phyloP scores from a whole-genome alignment of 495 filamentous ascomycete species.

The Lepraria neglecta region DNA sequence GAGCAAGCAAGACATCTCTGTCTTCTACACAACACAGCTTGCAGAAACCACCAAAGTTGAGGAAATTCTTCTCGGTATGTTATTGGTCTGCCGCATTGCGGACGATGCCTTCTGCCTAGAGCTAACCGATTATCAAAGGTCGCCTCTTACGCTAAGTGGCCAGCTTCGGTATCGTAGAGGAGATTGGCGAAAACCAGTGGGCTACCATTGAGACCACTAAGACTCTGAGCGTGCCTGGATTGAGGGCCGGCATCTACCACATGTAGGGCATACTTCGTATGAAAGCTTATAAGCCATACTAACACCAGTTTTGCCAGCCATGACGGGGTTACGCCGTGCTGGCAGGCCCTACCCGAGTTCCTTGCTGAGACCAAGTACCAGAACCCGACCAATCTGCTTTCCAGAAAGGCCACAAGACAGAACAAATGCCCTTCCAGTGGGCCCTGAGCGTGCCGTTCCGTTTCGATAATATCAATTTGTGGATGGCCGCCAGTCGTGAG shows the following conservation, averaged over 20 bases:
- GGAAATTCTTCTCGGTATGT: constrained; percentile 1
- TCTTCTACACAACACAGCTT: background rate
- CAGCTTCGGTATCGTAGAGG: constrained; percentile 3
- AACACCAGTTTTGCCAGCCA: constrained; percentile 18
- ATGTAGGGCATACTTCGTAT: background rate
- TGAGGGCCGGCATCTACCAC: background rate
- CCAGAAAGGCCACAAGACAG: constrained; percentile 40
- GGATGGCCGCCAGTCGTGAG: constrained; percentile 35
- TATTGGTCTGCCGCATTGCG: background rate
- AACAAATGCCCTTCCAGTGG: constrained; percentile 39
- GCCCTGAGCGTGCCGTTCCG: constrained; percentile 35
- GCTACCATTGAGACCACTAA: constrained; percentile 3
- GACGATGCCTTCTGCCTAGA: background rate
- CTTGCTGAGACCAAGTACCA: constrained; percentile 31
- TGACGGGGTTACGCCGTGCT: constrained; percentile 21
- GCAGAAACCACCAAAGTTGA: background rate
- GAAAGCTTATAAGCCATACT: background rate
- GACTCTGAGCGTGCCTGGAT: constrained; percentile 3
- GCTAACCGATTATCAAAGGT: constrained; percentile 2
- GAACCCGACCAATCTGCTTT: constrained; percentile 26
- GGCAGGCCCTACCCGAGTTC: constrained; percentile 27
- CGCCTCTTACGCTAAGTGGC: constrained; percentile 4
- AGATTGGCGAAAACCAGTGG: constrained; percentile 5
- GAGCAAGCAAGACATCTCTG: background rate
- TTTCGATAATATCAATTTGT: constrained; percentile 34